A percentile compares a stretch with the other conserved stretches of the same genome.
Evolutionary conservation across 257 asterid genomes (phyloP).

Genomic region (Primulina tabacum): DNA sequence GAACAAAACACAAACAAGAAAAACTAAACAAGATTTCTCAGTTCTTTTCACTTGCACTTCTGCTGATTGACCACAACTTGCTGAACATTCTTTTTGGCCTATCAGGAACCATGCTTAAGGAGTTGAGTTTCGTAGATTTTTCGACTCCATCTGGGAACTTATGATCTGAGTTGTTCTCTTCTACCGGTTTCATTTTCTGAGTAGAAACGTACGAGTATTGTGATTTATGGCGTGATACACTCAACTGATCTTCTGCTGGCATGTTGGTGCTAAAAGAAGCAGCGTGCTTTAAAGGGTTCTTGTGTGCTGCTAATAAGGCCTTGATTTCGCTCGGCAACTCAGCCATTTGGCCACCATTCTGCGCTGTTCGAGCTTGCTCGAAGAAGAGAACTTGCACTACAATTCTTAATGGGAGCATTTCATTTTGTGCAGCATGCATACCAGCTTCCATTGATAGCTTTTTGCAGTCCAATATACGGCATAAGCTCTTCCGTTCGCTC

Average conservation of each 20-base stretch:
- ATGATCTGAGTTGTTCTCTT: conserved; percentile 52
- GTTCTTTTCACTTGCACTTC: conserved; percentile 51
- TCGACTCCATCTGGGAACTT: conserved; percentile 15
- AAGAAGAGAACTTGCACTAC: conserved; percentile 88
- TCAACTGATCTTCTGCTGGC: conserved; percentile 65
- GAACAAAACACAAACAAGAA: too few species aligned
- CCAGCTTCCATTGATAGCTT: conserved; percentile 71
- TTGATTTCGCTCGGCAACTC: conserved; percentile 72
- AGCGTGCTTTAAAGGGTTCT: conserved; percentile 33
- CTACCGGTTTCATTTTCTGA: conserved; percentile 72
- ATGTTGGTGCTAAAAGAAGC: conserved; percentile 26
- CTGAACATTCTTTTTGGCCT: conserved; percentile 67
- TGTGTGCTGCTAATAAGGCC: conserved; percentile 54
- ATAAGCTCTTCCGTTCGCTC: conserved; percentile 69
- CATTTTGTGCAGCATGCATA: conserved; percentile 91
- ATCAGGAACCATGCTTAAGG: conserved; percentile 45
- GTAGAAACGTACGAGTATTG: conserved; percentile 59
- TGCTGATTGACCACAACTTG: conserved; percentile 71
- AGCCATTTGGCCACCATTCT: conserved; percentile 54
- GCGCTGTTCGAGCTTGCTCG: conserved; percentile 82
- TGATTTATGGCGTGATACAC: conserved; percentile 58
- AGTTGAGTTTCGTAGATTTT: conserved; percentile 35
- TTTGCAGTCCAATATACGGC: conserved; percentile 69
- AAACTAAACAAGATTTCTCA: conserved; percentile 30
- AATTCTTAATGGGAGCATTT: conserved; percentile 76